Percentiles rank a stretch among this genome's conserved stretches.
Evolutionary conservation across 2,329 filamentous ascomycete species (phyloP).

Genomic region (Lasiodiplodia citricola): DNA sequence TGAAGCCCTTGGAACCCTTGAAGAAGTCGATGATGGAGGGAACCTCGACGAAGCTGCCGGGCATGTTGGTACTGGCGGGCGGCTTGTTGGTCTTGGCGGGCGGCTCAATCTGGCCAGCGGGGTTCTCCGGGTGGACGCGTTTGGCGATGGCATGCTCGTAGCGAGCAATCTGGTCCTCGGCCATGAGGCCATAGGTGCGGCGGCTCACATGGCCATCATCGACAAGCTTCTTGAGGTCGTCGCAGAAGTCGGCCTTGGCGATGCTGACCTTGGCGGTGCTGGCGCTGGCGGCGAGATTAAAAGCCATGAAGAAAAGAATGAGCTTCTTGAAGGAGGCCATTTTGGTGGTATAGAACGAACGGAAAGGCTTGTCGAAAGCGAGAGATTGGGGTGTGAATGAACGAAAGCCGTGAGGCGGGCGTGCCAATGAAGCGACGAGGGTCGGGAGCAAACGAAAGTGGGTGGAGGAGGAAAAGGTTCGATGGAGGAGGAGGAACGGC

Average conservation of each 20-base stretch:
- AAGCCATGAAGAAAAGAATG: background rate
- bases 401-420: too few relatives aligned
- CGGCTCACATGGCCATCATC: background rate
- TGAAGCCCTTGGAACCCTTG: background rate
- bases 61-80: background rate
- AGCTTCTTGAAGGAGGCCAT: background rate
- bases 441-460: background rate
- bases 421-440: background rate
- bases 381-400: background rate
- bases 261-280: background rate
- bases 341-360: background rate
- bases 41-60: background rate
- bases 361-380: too few relatives aligned
- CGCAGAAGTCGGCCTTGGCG: background rate
- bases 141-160: too few relatives aligned
- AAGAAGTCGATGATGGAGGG: background rate
- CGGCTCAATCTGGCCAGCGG: too few relatives aligned
- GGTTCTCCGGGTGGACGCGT: too few relatives aligned
- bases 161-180: too few relatives aligned
- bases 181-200: too few relatives aligned
- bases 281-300: background rate
- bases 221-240: background rate
- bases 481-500: background rate
- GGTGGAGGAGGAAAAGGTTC: background rate
- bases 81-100: background rate